Conservation (phyloP, 306 rosid genomes). For the Ochetophila trinervis region DNA sequence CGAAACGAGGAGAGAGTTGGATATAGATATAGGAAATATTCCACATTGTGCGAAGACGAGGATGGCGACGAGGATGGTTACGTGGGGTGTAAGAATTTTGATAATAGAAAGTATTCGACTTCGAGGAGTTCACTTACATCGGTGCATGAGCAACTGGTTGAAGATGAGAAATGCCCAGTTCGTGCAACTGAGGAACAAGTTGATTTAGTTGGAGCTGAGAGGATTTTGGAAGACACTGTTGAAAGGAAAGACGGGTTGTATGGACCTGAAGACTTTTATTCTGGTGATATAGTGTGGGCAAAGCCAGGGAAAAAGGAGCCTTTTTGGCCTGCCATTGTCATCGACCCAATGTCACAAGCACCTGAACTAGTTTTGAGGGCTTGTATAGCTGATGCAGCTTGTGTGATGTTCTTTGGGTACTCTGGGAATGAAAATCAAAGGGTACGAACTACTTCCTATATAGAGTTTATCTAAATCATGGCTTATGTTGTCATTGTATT, state of each 20-base stretch:
- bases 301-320: conserved; percentile 93
- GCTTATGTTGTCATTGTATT: conserved; percentile 9
- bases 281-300: conserved; percentile 96
- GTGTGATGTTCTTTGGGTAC: conserved; percentile 96
- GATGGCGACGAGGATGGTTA: conserved; percentile 29
- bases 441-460: conserved; percentile 44
- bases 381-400: conserved; percentile 88
- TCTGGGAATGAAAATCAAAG: conserved; percentile 75
- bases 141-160: conserved; percentile 37
- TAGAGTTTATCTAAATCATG: conserved; percentile 22
- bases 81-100: conserved; percentile 37
- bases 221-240: conserved; percentile 24
- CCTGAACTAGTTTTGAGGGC: conserved; percentile 93
- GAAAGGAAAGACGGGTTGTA: conserved; percentile 49
- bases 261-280: conserved; percentile 95
- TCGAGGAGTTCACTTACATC: conserved; percentile 44
- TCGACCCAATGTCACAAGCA: conserved; percentile 89
- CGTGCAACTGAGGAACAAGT: conserved; percentile 42
- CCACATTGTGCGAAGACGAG: conserved; percentile 52
- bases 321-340: conserved; percentile 98
- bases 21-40: conserved; percentile 37
- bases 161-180: conserved; percentile 39
- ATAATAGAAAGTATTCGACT: conserved; percentile 41
- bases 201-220: conserved; percentile 34
- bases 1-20: conserved; percentile 35